Evolutionary conservation across 2,329 filamentous ascomycete species (phyloP), one percentile per base, ranked within the genome.

Genomic region (Calonectria multiphialidica): DNA sequence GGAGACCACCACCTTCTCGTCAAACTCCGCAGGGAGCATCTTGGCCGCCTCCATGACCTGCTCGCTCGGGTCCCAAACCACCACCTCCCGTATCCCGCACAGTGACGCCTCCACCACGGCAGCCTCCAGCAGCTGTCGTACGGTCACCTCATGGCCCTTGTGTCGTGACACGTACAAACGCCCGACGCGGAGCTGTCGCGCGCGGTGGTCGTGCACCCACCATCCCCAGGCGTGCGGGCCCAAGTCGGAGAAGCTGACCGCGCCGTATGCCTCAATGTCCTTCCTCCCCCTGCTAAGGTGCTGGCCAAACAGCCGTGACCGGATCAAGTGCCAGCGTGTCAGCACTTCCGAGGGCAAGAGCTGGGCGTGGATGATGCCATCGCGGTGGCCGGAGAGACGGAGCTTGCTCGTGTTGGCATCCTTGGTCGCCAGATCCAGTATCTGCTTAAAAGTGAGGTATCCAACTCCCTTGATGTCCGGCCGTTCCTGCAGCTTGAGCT

Each of bases 171-270:
- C 28, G 8, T 64, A 66, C 42, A 79, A 16, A 4, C 72, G 75
- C 30, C 70, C 73, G n/a, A 80, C 18, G 49, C 63, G 63, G 30
- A 80, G 75, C 59, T 42, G 69, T 12, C 71, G 70, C 4, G 37
- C 71, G 42, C 78, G 75, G 72, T 80, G 82, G 73, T 85, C 82
- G 70, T 83, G 83, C 44, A 79, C 74, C 84, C 83, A 86, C 77
- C 80, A 83, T 15, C 79, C 74, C 81, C 80, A 84, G 4, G 77
- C 78, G 37, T 74, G 70, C 8, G 42, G 80, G 72, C 23, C 72
- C 47, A 25, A 63, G 59, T 66, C 75, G 44, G 6, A 74, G 55
- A 40, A 25, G 53, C 53, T 40, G 35, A 35, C 74, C 63, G 66
- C 72, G 5, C 73, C 67, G 35, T 49, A 44, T 10, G 13, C 28